Evolutionary conservation across 73 alveolate genomes (phyloP).

Genomic region (Paramecium tetraurelia): DNA sequence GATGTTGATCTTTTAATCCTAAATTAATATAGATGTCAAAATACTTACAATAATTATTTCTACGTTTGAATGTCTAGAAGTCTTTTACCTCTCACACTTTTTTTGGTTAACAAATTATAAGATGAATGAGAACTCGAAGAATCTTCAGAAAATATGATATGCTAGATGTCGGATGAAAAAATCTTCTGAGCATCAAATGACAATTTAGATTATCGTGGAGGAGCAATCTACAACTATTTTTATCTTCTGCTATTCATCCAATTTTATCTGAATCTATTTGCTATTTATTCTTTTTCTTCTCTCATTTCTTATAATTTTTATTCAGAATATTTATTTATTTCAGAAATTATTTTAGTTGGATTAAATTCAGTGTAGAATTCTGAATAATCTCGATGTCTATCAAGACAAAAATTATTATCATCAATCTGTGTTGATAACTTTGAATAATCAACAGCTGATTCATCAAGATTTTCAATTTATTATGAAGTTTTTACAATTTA

Average conservation of each 20-base stretch:
- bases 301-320: not conserved
- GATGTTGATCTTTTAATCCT: not conserved
- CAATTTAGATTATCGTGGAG: not conserved
- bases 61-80: not conserved
- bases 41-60: not conserved
- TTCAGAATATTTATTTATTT: not conserved
- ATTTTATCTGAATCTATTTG: not conserved
- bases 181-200: not conserved
- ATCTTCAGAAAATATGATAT: not conserved
- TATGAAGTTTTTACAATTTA: not conserved
- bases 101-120: not conserved
- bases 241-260: not conserved
- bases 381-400: not conserved
- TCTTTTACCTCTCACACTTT: not conserved
- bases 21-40: not conserved
- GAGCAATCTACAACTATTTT: not conserved
- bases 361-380: not conserved
- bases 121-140: not conserved
- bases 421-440: not conserved
- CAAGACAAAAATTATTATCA: not conserved
- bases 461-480: not conserved
- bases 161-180: not conserved
- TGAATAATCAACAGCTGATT: not conserved
- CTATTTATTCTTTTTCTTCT: slow-evolving; percentile 3
- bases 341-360: not conserved